phyloP scores from a whole-genome alignment of 176 grass and related monocot genomes.

The Oryza meridionalis region DNA sequence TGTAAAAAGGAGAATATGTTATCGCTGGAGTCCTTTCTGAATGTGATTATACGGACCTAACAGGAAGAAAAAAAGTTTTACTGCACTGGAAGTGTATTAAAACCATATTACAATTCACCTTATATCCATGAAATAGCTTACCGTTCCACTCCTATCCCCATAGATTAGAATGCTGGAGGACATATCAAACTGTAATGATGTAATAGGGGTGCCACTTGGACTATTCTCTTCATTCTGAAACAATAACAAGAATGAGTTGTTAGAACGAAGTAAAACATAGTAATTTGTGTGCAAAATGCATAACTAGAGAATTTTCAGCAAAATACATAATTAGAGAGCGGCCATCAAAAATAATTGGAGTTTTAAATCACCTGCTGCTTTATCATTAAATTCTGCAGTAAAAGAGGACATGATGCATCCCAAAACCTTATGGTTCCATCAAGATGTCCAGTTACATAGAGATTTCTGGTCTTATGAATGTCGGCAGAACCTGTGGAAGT shows the following conservation, averaged over 20 bases:
- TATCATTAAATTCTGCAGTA: conserved; percentile 77
- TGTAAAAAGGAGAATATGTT: conserved; percentile 87
- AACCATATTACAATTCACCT: neutral
- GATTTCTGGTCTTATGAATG: conserved; percentile 71
- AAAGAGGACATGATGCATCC: conserved; percentile 89
- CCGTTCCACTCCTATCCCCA: conserved; percentile 69
- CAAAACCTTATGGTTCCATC: conserved; percentile 95
- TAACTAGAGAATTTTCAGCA: conserved; percentile 26
- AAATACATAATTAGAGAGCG: conserved; percentile 36
- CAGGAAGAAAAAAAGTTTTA: conserved; percentile 40
- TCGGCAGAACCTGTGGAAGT: conserved; percentile 48
- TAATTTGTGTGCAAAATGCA: conserved; percentile 14
- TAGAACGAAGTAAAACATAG: conserved; percentile 12
- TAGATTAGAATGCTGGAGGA: conserved; percentile 72
- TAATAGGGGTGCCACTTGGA: conserved; percentile 55
- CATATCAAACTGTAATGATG: conserved; percentile 86
- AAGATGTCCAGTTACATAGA: conserved; percentile 87
- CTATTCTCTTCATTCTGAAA: conserved; percentile 65
- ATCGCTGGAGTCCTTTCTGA: conserved; percentile 72
- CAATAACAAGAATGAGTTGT: conserved; percentile 28
- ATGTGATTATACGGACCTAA: conserved; percentile 74
- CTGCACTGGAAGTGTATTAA: conserved; percentile 30
- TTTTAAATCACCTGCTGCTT: conserved; percentile 68
- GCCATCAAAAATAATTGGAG: conserved; percentile 28
- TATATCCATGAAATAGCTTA: conserved; percentile 36